These are phyloP conservation scores for Pachysandra terminalis DNA, from an alignment of 164 flowering plant genomes.

Conservation along the genomic window DNA sequence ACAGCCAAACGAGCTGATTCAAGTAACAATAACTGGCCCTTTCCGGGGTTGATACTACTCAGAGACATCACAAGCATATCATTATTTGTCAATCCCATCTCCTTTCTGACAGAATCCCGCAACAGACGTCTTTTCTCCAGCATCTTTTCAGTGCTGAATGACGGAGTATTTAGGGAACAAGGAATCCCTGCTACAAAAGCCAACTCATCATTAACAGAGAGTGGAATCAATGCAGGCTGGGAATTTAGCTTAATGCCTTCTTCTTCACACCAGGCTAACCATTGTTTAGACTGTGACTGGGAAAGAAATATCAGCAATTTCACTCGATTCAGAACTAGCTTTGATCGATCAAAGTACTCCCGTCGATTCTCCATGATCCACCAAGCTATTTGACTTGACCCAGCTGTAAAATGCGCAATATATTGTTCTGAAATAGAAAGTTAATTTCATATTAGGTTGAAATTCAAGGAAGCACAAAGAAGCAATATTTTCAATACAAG, in stretches of 20 bases:
- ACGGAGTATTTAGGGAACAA: constrained; percentile 78
- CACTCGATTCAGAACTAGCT: constrained; percentile 64
- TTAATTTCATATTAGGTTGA: background rate
- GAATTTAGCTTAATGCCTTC: constrained; percentile 70
- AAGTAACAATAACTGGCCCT: constrained; percentile 85
- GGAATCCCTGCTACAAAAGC: constrained; percentile 91
- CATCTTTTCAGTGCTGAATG: constrained; percentile 67
- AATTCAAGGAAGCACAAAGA: background rate
- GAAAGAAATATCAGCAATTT: constrained; percentile 80
- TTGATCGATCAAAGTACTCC: constrained; percentile 87
- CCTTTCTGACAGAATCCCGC: constrained; percentile 70
- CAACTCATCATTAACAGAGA: constrained; percentile 91
- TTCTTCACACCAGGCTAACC: constrained; percentile 91
- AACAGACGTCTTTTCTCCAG: constrained; percentile 56
- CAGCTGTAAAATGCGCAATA: constrained; percentile 56
- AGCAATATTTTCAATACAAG: background rate
- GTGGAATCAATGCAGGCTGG: constrained; percentile 62
- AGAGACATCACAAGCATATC: constrained; percentile 85
- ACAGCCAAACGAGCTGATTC: constrained; percentile 59
- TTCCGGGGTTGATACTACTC: constrained; percentile 92
- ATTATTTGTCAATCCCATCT: constrained; percentile 78
- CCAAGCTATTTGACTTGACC: constrained; percentile 86
- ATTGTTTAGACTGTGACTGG: constrained; percentile 78
- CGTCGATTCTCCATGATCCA: constrained; percentile 98
- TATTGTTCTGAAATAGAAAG: constrained; percentile 68